Conservation (phyloP, 2,329 filamentous ascomycete genomes). For the Calonectria pteridis region DNA sequence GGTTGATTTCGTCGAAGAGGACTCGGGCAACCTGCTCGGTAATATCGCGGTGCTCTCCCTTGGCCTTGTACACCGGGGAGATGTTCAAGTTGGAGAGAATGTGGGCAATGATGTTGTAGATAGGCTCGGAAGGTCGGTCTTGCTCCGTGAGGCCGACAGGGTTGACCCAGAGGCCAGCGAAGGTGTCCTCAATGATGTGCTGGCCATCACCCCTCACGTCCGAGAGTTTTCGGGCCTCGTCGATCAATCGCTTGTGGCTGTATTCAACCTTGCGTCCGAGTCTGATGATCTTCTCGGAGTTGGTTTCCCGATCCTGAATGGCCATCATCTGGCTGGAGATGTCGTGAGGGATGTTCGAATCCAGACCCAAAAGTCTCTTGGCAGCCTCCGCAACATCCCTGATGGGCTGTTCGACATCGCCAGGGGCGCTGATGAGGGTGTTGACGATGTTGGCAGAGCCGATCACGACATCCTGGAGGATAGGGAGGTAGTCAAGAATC, state of each 20-base stretch:
- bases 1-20: neutral
- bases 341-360: neutral
- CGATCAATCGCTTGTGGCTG: neutral
- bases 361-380: neutral
- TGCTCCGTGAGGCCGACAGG: neutral
- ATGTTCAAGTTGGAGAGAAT: neutral
- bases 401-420: neutral
- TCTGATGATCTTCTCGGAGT: neutral
- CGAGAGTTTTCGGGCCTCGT: neutral
- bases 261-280: neutral
- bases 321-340: neutral
- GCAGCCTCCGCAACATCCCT: neutral
- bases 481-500: too few species aligned
- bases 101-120: neutral
- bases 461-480: neutral
- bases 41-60: neutral
- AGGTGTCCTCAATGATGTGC: neutral
- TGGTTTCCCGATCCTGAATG: neutral
- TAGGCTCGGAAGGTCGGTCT: neutral
- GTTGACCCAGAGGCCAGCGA: neutral
- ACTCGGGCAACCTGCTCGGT: neutral
- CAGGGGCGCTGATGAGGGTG: neutral
- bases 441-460: neutral
- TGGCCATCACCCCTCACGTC: neutral
- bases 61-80: neutral